phyloP scores from a whole-genome alignment of 2,329 filamentous ascomycete genomes.

The Aureobasidium namibiae region DNA sequence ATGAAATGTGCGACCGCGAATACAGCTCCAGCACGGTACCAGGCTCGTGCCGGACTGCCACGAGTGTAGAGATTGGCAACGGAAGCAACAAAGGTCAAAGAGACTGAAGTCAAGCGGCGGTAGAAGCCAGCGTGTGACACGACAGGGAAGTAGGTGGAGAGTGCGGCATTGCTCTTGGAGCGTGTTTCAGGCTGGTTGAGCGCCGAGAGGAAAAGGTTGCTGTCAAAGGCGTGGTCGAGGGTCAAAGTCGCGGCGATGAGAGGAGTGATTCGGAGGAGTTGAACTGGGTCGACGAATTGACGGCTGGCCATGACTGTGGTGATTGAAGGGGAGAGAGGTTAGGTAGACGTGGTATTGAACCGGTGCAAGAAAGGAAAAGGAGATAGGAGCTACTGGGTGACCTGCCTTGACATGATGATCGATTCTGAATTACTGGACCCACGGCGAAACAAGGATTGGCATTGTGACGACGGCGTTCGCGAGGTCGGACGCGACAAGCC shows the following conservation, averaged over 20 bases:
- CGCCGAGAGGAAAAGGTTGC: neutral
- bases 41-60: neutral
- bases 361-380: neutral
- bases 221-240: slow-evolving; percentile 5
- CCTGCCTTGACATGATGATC: neutral
- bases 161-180: neutral
- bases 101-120: neutral
- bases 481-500: slow-evolving; percentile 1
- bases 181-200: slow-evolving; percentile 1
- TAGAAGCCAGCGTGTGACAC: neutral
- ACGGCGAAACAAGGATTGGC: slow-evolving; percentile 6
- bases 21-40: slow-evolving; percentile 2
- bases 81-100: neutral
- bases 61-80: slow-evolving; percentile 6
- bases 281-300: slow-evolving; percentile 8
- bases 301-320: slow-evolving; percentile 7
- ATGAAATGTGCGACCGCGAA: slow-evolving; percentile 4
- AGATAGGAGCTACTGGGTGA: neutral
- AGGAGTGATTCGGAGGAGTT: slow-evolving; percentile 7
- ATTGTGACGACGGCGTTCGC: neutral
- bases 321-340: neutral
- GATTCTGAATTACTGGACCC: neutral
- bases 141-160: slow-evolving; percentile 9
- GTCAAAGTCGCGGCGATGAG: slow-evolving; percentile 3
- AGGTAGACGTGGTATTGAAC: neutral